Conservation (phyloP, 2,329 filamentous ascomycete species). For the Eurotiales sp. region DNA sequence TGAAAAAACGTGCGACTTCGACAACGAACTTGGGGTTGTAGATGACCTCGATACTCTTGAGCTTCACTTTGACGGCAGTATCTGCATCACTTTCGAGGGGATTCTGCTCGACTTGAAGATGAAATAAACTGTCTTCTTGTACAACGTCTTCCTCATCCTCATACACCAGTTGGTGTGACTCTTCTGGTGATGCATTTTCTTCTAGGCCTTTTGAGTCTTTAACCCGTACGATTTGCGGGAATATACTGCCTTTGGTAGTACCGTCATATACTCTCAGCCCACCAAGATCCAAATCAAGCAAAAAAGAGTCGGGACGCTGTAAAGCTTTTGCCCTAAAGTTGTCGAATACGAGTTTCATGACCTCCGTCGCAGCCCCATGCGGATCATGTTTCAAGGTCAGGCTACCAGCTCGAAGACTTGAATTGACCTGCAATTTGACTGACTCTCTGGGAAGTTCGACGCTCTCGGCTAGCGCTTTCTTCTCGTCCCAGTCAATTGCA, state of each 20-base stretch:
- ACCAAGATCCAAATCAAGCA: slow-evolving; percentile 84
- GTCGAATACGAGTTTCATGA: slow-evolving; percentile 90
- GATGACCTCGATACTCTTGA: slow-evolving; percentile 94
- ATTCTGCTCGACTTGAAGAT: slow-evolving; percentile 89
- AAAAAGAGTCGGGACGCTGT: slow-evolving; percentile 84
- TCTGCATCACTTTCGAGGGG: slow-evolving; percentile 91
- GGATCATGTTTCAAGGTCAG: slow-evolving; percentile 88
- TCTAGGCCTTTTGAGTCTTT: slow-evolving; percentile 71
- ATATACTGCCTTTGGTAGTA: slow-evolving; percentile 85
- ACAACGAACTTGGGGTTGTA: slow-evolving; percentile 95
- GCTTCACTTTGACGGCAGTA: slow-evolving; percentile 79
- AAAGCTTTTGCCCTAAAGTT: slow-evolving; percentile 87
- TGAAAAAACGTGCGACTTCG: slow-evolving; percentile 90
- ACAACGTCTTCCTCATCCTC: slow-evolving; percentile 42
- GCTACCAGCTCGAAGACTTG: slow-evolving; percentile 90
- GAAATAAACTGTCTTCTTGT: slow-evolving; percentile 77
- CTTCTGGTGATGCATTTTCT: slow-evolving; percentile 29
- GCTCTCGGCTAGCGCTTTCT: slow-evolving; percentile 79
- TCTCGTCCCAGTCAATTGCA: slow-evolving; percentile 98
- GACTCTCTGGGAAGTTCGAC: slow-evolving; percentile 89
- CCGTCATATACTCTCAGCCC: slow-evolving; percentile 94
- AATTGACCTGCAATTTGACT: slow-evolving; percentile 87
- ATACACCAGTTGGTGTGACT: slow-evolving; percentile 37
- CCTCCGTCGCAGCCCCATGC: slow-evolving; percentile 71
- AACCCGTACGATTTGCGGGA: slow-evolving; percentile 90